Percentiles rank a stretch among this genome's conserved stretches.
These are phyloP conservation scores for Rhizopus microsporus DNA, from an alignment of 371 early-diverging fungal genomes.

Conservation along the genomic window DNA sequence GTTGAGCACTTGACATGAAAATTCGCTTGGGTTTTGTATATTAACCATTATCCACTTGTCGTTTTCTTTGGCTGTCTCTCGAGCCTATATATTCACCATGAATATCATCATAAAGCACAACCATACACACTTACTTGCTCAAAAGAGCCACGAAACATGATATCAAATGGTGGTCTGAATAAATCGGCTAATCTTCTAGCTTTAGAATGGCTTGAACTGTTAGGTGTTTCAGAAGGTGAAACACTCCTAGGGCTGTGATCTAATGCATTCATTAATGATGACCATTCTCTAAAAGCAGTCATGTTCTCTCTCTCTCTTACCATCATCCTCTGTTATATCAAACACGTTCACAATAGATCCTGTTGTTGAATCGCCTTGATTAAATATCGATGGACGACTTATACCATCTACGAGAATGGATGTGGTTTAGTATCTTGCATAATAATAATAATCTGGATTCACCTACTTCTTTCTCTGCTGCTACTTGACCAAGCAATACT, in stretches of 20 bases:
- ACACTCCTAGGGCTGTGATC: conserved; percentile 5
- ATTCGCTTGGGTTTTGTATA: conserved; percentile 82
- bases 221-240: conserved; percentile 12
- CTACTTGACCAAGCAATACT: conserved; percentile 1
- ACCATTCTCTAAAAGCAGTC: no score
- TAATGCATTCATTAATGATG: neutral
- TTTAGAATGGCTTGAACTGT: conserved; percentile 36
- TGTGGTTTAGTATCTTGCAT: neutral
- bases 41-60: conserved; percentile 88
- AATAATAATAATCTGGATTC: neutral
- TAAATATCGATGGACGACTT: conserved; percentile 40
- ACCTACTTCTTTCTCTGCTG: neutral
- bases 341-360: conserved; percentile 34
- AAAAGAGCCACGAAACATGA: conserved; percentile 81
- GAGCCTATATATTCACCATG: conserved; percentile 50
- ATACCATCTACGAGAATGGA: neutral
- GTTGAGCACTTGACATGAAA: conserved; percentile 86
- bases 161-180: conserved; percentile 86
- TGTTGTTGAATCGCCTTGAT: conserved; percentile 53
- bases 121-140: conserved; percentile 54
- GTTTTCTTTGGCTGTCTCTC: conserved; percentile 62
- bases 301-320: neutral
- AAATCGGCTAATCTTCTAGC: conserved; percentile 67
- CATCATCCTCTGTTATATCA: conserved; percentile 17
- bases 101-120: neutral